These are phyloP conservation scores for Fusarium siculi DNA, from an alignment of 2,329 filamentous ascomycete genomes.

Conservation along the genomic window DNA sequence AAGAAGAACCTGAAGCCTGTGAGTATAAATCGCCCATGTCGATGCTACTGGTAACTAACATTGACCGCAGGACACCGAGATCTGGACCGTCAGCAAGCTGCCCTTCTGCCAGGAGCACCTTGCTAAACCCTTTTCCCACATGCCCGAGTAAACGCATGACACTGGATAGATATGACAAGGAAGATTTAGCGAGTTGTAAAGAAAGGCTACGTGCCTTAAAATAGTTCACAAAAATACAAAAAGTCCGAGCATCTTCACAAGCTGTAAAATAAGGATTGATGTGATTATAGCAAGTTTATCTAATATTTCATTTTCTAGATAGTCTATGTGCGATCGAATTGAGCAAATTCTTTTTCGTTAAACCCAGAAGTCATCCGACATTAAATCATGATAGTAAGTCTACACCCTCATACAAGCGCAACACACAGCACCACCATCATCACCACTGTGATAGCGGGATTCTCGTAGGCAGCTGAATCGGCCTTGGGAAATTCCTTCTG, in stretches of 20 bases:
- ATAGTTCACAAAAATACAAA: slow-evolving; percentile 3
- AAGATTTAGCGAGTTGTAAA: slow-evolving; percentile 7
- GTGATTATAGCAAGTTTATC: slow-evolving; percentile 17
- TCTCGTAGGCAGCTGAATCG: neutral
- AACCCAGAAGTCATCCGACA: slow-evolving; percentile 5
- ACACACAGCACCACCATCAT: slow-evolving; percentile 7
- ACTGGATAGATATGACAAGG: slow-evolving; percentile 1
- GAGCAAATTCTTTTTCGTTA: neutral
- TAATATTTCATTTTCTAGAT: slow-evolving; percentile 13
- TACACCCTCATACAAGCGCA: slow-evolving; percentile 10
- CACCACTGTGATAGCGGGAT: slow-evolving; percentile 20
- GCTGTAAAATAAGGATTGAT: neutral
- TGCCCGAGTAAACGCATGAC: slow-evolving; percentile 62
- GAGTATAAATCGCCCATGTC: slow-evolving; percentile 40
- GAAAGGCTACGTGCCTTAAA: neutral
- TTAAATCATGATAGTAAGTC: neutral
- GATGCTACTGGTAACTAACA: slow-evolving; percentile 12
- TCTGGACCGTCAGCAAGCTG: slow-evolving; percentile 76
- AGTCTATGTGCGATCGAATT: slow-evolving; percentile 15
- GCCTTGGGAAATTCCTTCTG: slow-evolving; percentile 61
- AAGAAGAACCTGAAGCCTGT: slow-evolving; percentile 76
- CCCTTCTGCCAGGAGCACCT: slow-evolving; percentile 76
- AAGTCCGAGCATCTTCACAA: neutral
- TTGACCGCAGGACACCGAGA: slow-evolving; percentile 69
- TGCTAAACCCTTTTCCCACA: slow-evolving; percentile 70